phyloP scores from a whole-genome alignment of 768 basidiomycete species.

The Podaxis rugospora region DNA sequence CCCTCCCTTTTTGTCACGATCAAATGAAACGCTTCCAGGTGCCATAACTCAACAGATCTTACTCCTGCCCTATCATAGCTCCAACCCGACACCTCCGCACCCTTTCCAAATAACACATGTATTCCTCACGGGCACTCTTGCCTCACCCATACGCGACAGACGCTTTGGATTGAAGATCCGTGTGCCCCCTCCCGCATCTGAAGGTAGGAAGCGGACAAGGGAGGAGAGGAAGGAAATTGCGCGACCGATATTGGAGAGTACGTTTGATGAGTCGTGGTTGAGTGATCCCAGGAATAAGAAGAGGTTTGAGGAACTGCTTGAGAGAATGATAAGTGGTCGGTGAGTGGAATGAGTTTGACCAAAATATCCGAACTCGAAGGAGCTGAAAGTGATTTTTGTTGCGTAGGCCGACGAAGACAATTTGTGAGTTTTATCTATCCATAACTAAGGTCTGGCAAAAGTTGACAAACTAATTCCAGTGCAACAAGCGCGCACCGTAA shows the following conservation, averaged over 20 bases:
- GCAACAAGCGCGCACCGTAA: slow-evolving; percentile 15
- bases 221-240: slow-evolving; percentile 13
- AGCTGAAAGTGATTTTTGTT: not conserved
- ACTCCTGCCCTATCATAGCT: slow-evolving; percentile 32
- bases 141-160: not conserved
- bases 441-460: not conserved
- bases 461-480: not conserved
- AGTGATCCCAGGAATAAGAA: slow-evolving; percentile 9
- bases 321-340: slow-evolving; percentile 13
- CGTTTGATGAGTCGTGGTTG: slow-evolving; percentile 12
- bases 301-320: slow-evolving; percentile 10
- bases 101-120: slow-evolving; percentile 38
- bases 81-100: slow-evolving; percentile 25
- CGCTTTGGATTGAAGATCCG: slow-evolving; percentile 1
- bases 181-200: not conserved
- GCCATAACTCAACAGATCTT: slow-evolving; percentile 39
- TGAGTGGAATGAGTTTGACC: not conserved
- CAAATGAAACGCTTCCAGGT: slow-evolving; percentile 21
- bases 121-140: slow-evolving; percentile 31
- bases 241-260: slow-evolving; percentile 6
- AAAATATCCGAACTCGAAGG: not conserved
- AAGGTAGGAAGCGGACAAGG: slow-evolving; percentile 7
- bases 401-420: slow-evolving; percentile 11
- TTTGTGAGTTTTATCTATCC: slow-evolving; percentile 7
- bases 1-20: not conserved